phyloP scores from a whole-genome alignment of 441 rosid genomes.

The Raphanus hybrid region DNA sequence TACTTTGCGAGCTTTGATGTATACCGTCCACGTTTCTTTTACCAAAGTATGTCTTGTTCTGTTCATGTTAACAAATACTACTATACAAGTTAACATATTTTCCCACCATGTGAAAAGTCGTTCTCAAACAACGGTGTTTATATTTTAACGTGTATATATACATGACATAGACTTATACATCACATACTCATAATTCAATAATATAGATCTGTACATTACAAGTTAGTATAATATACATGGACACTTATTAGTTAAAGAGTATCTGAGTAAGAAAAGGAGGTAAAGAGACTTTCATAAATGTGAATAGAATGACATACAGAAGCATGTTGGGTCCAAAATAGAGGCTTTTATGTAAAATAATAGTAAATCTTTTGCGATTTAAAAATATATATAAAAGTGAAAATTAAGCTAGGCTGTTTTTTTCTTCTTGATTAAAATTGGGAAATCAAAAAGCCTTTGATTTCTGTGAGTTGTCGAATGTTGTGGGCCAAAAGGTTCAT shows the following conservation, averaged over 20 bases:
- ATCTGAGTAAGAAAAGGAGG: conserved; percentile 33
- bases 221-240: conserved; percentile 7
- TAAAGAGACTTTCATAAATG: conserved; percentile 37
- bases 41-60: neutral
- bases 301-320: conserved; percentile 39
- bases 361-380: conserved; percentile 24
- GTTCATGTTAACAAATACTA: neutral
- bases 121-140: neutral
- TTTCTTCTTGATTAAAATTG: conserved; percentile 31
- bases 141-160: neutral
- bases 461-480: conserved; percentile 51
- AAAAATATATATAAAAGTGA: neutral
- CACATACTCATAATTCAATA: neutral
- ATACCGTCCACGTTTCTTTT: neutral
- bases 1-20: neutral
- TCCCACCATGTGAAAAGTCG: neutral
- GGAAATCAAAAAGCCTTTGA: conserved; percentile 56
- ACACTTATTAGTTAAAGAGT: conserved; percentile 22
- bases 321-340: conserved; percentile 68
- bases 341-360: conserved; percentile 56
- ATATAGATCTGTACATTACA: conserved; percentile 23
- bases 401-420: conserved; percentile 20
- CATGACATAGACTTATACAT: neutral
- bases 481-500: conserved; percentile 64
- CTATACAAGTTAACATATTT: neutral